Evolutionary conservation across 2,329 filamentous ascomycete genomes (phyloP).

Genomic region (Xylariaceae sp.): DNA sequence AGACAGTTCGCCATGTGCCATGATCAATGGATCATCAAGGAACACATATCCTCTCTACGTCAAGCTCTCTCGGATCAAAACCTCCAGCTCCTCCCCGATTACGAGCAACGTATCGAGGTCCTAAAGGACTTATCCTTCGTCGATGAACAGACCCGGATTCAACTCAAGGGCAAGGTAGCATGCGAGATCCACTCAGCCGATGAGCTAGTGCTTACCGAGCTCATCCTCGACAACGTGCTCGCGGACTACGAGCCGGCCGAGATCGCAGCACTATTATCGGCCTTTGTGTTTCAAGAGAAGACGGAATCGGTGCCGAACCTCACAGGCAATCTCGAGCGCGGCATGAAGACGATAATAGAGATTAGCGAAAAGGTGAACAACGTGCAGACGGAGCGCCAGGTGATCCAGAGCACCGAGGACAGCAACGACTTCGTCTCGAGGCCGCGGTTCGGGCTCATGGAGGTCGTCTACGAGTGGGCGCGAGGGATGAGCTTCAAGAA

Average conservation of each 20-base stretch:
- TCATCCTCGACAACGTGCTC: slow-evolving; percentile 93
- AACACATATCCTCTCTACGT: slow-evolving; percentile 83
- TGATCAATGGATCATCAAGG: slow-evolving; percentile 92
- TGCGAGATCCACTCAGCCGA: slow-evolving; percentile 98
- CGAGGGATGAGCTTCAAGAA: slow-evolving; percentile 97
- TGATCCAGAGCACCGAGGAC: slow-evolving; percentile 84
- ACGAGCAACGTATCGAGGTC: slow-evolving; percentile 89
- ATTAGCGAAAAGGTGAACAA: slow-evolving; percentile 91
- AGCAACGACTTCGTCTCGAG: slow-evolving; percentile 85
- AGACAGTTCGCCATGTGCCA: slow-evolving; percentile 89
- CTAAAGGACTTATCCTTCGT: slow-evolving; percentile 90
- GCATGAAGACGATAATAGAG: slow-evolving; percentile 77
- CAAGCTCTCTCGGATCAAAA: slow-evolving; percentile 94
- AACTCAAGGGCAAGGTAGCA: slow-evolving; percentile 95
- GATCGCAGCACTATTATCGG: slow-evolving; percentile 87
- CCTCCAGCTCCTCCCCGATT: slow-evolving; percentile 89
- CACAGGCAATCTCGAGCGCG: slow-evolving; percentile 74
- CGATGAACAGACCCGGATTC: slow-evolving; percentile 78
- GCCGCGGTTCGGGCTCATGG: slow-evolving; percentile 87
- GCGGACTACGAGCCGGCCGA: slow-evolving; percentile 94
- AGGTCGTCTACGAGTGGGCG: slow-evolving; percentile 98
- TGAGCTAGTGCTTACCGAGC: slow-evolving; percentile 90
- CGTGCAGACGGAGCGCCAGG: slow-evolving; percentile 84
- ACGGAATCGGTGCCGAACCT: slow-evolving; percentile 76
- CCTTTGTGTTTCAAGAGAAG: slow-evolving; percentile 98